Percentiles rank a stretch among this genome's conserved stretches.
These are phyloP conservation scores for Peronospora tabacina DNA, from an alignment of 352 stramenopile genomes.

Conservation along the genomic window DNA sequence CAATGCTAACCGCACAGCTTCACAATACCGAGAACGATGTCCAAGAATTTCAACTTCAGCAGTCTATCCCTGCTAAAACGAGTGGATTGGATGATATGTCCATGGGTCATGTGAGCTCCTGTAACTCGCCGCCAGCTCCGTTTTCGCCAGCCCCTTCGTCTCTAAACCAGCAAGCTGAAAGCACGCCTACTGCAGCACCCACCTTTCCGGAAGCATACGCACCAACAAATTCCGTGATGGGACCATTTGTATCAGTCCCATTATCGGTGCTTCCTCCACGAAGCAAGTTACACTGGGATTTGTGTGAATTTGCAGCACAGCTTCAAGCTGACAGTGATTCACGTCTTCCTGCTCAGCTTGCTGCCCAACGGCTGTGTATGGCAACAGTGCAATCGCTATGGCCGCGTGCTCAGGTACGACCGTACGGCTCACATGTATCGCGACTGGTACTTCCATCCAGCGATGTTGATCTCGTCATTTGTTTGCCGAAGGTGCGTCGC, in stretches of 20 bases:
- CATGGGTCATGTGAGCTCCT: constrained; percentile 24
- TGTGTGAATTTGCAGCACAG: constrained; percentile 80
- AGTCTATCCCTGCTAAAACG: constrained; percentile 12
- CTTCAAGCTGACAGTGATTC: constrained; percentile 67
- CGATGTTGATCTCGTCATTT: constrained; percentile 96
- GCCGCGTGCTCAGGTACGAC: constrained; percentile 93
- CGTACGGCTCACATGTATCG: constrained; percentile 96
- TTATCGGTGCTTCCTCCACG: constrained; percentile 75
- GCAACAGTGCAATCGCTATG: constrained; percentile 86
- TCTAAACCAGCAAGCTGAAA: constrained; percentile 22
- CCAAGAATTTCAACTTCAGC: constrained; percentile 35
- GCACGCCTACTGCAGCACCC: constrained; percentile 15
- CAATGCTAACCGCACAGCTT: constrained; percentile 36
- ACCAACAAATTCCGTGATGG: constrained; percentile 44
- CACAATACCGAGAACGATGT: constrained; percentile 37
- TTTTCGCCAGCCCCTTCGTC: constrained; percentile 36
- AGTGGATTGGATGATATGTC: constrained; percentile 20
- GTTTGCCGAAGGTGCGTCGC: constrained; percentile 93
- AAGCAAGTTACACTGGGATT: constrained; percentile 83
- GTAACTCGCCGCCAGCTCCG: constrained; percentile 21
- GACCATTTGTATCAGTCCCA: constrained; percentile 76
- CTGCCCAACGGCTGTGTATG: constrained; percentile 66
- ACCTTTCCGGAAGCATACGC: constrained; percentile 38
- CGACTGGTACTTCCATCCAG: constrained; percentile 92
- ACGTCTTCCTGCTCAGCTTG: constrained; percentile 63